Evolutionary conservation across 257 asterid genomes (phyloP).

Genomic region (Ligustrum vulgare): DNA sequence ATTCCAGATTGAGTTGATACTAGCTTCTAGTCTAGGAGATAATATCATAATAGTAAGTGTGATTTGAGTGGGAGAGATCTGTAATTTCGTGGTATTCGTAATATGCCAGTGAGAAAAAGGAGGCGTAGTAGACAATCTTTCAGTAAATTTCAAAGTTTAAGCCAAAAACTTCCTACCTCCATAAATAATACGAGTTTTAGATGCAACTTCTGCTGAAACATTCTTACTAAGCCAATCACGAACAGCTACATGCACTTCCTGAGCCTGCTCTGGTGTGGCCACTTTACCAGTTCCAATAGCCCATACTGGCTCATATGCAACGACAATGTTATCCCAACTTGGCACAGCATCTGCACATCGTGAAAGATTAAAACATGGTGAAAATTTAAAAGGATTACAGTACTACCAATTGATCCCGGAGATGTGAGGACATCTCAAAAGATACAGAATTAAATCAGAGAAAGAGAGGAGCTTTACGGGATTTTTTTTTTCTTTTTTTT

Average conservation of each 20-base stretch:
- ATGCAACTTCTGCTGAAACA: conserved; percentile 85
- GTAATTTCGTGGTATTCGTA: background rate
- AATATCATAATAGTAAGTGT: background rate
- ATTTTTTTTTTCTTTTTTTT: too few species aligned
- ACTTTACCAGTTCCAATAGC: conserved; percentile 99
- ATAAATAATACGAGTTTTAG: conserved; percentile 84
- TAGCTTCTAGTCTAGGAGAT: background rate
- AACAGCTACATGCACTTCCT: conserved; percentile 92
- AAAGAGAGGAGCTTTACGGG: conserved; percentile 1
- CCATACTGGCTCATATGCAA: conserved; percentile 99
- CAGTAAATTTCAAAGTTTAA: background rate
- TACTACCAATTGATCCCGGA: background rate
- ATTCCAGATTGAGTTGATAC: background rate
- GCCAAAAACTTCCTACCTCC: conserved; percentile 63
- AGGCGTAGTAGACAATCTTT: background rate
- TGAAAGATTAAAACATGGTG: conserved; percentile 4
- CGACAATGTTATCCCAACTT: conserved; percentile 85
- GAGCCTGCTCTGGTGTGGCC: conserved; percentile 98
- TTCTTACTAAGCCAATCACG: conserved; percentile 95
- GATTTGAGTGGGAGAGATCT: background rate
- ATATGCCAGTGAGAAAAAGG: background rate
- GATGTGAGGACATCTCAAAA: background rate
- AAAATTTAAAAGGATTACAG: background rate
- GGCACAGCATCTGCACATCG: conserved; percentile 74
- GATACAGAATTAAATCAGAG: background rate